Percentiles rank a stretch among this genome's conserved stretches.
phyloP scores from a whole-genome alignment of 192 early-diverging fungal genomes.

The Dimargaris cristalligena region DNA sequence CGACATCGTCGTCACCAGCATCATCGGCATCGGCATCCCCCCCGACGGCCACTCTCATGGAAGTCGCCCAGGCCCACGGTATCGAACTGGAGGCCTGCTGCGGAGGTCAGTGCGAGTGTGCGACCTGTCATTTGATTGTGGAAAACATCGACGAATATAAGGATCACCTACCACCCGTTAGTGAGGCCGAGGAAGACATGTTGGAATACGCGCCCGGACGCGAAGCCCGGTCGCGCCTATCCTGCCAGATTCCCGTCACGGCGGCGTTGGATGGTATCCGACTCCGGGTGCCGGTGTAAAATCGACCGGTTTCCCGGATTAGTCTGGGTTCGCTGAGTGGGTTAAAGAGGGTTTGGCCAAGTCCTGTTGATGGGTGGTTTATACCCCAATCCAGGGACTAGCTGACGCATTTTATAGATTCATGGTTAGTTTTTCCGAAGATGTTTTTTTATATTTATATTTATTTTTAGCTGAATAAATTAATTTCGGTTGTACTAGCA shows the following conservation, averaged over 20 bases:
- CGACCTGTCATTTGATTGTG: constrained; percentile 41
- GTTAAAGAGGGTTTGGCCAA: no score
- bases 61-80: constrained; percentile 27
- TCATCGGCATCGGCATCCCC: neutral
- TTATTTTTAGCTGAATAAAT: no score
- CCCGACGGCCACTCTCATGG: constrained; percentile 12
- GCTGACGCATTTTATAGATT: no score
- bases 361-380: no score
- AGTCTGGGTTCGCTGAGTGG: no score
- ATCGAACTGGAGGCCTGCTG: constrained; percentile 35
- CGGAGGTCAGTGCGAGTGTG: constrained; percentile 41
- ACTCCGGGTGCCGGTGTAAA: neutral
- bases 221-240: constrained; percentile 17
- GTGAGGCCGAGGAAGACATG: constrained; percentile 43
- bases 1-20: constrained; percentile 14
- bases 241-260: constrained; percentile 22
- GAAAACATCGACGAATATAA: constrained; percentile 17
- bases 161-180: constrained; percentile 20
- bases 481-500: no score
- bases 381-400: no score
- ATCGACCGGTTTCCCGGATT: no score
- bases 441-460: no score
- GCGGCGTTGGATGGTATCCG: constrained; percentile 20
- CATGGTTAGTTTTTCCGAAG: no score
- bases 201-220: constrained; percentile 34